phyloP scores from a whole-genome alignment of 2,329 filamentous ascomycete species.

The Coniochaeta ligniaria region DNA sequence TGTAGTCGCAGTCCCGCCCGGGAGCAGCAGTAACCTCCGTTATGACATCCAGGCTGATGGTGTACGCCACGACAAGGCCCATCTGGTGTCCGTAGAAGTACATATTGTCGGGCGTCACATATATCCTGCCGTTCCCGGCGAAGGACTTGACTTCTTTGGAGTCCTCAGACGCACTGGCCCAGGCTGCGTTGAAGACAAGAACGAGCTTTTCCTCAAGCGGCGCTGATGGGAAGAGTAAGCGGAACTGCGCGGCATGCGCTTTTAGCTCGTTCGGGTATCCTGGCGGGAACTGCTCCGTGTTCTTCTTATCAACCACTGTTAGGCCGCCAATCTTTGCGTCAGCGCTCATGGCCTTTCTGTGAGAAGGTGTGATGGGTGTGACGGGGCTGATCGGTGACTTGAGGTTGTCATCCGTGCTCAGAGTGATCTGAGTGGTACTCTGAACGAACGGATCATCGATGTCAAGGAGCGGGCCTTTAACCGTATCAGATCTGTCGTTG shows the following conservation, averaged over 20 bases:
- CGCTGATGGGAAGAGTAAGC: conserved; percentile 80
- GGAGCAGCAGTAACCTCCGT: conserved; percentile 84
- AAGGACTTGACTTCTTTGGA: conserved; percentile 45
- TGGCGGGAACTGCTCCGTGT: conserved; percentile 53
- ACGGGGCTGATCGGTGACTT: background rate
- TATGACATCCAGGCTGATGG: conserved; percentile 67
- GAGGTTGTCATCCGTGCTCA: conserved; percentile 3
- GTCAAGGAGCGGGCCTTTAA: conserved; percentile 15
- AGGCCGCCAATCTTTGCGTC: conserved; percentile 21
- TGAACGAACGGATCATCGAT: conserved; percentile 31
- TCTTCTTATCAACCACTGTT: conserved; percentile 19
- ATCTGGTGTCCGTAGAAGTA: conserved; percentile 97
- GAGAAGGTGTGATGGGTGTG: conserved; percentile 8
- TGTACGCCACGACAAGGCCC: conserved; percentile 79
- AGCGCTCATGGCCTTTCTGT: conserved; percentile 38
- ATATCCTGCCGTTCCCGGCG: conserved; percentile 64
- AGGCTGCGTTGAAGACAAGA: conserved; percentile 87
- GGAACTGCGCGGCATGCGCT: conserved; percentile 88
- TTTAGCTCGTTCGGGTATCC: conserved; percentile 77
- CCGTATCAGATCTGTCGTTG: conserved; percentile 15
- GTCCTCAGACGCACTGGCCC: conserved; percentile 50
- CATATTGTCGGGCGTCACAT: conserved; percentile 78
- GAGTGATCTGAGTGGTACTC: conserved; percentile 22
- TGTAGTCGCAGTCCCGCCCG: conserved; percentile 86
- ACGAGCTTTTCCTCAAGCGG: conserved; percentile 74